Evolutionary conservation across 1,284 basidiomycete genomes (phyloP).

Genomic region (Somion occarium): DNA sequence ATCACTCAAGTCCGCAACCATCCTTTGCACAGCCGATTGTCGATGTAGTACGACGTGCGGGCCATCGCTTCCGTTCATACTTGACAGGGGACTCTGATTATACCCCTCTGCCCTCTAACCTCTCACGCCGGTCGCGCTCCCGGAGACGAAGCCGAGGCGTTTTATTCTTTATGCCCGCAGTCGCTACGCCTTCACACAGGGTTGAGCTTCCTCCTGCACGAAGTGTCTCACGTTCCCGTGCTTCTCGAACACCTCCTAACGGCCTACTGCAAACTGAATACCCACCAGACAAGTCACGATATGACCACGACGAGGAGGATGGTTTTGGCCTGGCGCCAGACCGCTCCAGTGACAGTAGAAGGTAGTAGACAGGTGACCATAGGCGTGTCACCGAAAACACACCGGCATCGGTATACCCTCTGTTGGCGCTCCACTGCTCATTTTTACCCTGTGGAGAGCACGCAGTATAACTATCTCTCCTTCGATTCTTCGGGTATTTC

Average conservation of each 20-base stretch:
- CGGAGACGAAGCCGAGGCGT: constrained; percentile 55
- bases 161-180: constrained; percentile 79
- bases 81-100: constrained; percentile 30
- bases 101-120: constrained; percentile 19
- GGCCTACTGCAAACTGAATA: constrained; percentile 15
- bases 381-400: too few relatives aligned
- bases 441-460: too few relatives aligned
- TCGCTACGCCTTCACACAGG: constrained; percentile 54
- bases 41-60: constrained; percentile 49
- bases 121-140: constrained; percentile 36
- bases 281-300: constrained; percentile 34
- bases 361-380: too few relatives aligned
- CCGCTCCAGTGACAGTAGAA: neutral
- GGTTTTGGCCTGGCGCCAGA: neutral
- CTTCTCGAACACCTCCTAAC: constrained; percentile 6
- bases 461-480: too few relatives aligned
- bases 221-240: constrained; percentile 19
- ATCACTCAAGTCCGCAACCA: constrained; percentile 14
- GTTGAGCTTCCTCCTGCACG: constrained; percentile 36
- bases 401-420: too few relatives aligned
- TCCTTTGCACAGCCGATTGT: constrained; percentile 21
- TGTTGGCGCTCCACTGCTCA: too few relatives aligned
- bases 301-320: constrained; percentile 19
- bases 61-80: constrained; percentile 47
- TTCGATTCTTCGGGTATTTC: too few relatives aligned